Base-by-base conservation (phyloP, 2,329 filamentous ascomycete genomes). In the Claviceps cyperi region DNA sequence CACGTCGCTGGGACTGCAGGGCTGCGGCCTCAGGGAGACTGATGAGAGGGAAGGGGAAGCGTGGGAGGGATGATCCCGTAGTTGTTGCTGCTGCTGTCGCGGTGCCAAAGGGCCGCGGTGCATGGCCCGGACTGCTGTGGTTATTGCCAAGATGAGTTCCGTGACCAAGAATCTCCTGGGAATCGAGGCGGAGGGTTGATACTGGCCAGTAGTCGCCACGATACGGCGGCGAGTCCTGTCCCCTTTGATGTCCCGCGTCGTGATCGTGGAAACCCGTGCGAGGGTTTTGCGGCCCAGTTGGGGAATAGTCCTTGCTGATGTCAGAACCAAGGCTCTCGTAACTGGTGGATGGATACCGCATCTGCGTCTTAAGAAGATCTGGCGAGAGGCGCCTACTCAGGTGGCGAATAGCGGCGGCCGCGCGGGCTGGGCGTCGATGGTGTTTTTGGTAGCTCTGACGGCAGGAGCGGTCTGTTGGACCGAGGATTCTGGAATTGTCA, bases 21-120 rank as follows among this genome's bases (percentile, higher is more conserved):
- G 59, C 59, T 2, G 65, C 64, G 14, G 66, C 66, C 37, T 68
- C 66, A 1, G 62, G 60, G 15, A 69, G 56, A 48, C 66, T 66
- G 45, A 69, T 63, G 13, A 69, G 58, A 9, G 61, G 59, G 37
- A 69, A 68, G 1, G 60, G 65, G 2, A 68, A 57, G 2, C 56
- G 59, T 3, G 61, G 57, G 24, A 63, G 39, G 36, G 43, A 48
- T 7, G 46, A 32, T 32, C 9, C 28, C 9, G 28, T 32, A 32
- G 39, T 4, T 5, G 38, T 9, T 56, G 4, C 58, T 55, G 17
- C 51, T 58, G 15, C 58, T 56, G 17, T 60, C 57, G 7, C 60
- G 58, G 19, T 56, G 53, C 22, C 51, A 46, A 52, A 47, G 28
- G 43, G 40, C 17, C 48, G 40, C 22, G 14, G 24, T 14, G 24